Conservation (phyloP, 2,329 filamentous ascomycete species). For the Lasiodiplodia hormozganensis region DNA sequence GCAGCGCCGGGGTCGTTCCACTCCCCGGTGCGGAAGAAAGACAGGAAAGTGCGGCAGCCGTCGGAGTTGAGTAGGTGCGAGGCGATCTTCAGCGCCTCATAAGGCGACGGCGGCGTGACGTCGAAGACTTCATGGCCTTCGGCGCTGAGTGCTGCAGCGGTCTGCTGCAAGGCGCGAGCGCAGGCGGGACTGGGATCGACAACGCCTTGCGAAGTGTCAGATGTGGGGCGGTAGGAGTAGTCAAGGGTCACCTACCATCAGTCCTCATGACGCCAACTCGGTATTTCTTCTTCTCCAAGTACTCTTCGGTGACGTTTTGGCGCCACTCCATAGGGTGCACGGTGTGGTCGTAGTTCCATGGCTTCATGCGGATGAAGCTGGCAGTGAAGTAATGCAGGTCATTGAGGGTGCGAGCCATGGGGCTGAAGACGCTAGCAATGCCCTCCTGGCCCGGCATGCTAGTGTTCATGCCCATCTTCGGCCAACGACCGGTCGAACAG, state of each 20-base stretch:
- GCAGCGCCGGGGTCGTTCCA: slow-evolving; percentile 78
- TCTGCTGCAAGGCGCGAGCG: slow-evolving; percentile 73
- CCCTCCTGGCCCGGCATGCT: slow-evolving; percentile 95
- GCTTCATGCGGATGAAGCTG: slow-evolving; percentile 77
- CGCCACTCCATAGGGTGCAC: slow-evolving; percentile 88
- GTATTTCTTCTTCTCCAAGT: slow-evolving; percentile 66
- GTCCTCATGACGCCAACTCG: slow-evolving; percentile 79
- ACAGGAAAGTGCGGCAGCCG: slow-evolving; percentile 79
- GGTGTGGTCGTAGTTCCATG: slow-evolving; percentile 87
- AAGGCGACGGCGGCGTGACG: slow-evolving; percentile 68
- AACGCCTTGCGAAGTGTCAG: slow-evolving; percentile 57
- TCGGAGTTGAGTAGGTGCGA: slow-evolving; percentile 85
- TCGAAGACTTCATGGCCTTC: slow-evolving; percentile 78
- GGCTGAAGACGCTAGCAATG: slow-evolving; percentile 85
- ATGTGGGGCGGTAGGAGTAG: too few species aligned
- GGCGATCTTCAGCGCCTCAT: slow-evolving; percentile 75
- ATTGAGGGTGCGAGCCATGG: slow-evolving; percentile 85
- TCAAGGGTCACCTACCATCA: slow-evolving; percentile 58
- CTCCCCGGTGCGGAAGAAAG: slow-evolving; percentile 78
- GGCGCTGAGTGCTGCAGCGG: slow-evolving; percentile 70
- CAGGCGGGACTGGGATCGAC: slow-evolving; percentile 89
- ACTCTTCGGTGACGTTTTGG: slow-evolving; percentile 64
- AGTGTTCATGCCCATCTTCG: slow-evolving; percentile 81
- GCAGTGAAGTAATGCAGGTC: slow-evolving; percentile 87
- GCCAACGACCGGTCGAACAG: slow-evolving; percentile 90